phyloP scores from a whole-genome alignment of 164 flowering plant genomes.

The Umbellularia californica region DNA sequence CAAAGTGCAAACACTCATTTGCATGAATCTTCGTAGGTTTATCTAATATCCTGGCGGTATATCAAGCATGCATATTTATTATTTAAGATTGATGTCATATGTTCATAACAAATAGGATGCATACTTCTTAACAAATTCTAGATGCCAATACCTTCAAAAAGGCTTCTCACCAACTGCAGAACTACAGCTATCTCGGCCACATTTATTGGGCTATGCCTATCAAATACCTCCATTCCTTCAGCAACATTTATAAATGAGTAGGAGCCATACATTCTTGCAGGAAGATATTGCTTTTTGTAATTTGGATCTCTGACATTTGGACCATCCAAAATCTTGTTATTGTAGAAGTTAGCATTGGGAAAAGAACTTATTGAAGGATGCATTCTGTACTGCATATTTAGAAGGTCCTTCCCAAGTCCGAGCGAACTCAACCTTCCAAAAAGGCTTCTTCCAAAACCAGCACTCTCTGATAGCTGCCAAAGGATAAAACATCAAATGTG shows the following conservation, averaged over 20 bases:
- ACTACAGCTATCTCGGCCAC: conserved; percentile 40
- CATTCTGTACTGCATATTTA: conserved; percentile 52
- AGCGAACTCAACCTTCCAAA: conserved; percentile 35
- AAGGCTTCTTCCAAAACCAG: conserved; percentile 52
- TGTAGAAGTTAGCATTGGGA: conserved; percentile 42
- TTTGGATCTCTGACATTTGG: conserved; percentile 20
- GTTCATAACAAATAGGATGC: not conserved
- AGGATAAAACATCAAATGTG: not conserved
- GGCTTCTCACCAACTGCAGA: conserved; percentile 23
- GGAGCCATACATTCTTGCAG: conserved; percentile 38
- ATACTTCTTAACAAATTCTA: not conserved
- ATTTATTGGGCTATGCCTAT: conserved; percentile 26
- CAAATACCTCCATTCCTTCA: conserved; percentile 27
- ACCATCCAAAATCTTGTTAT: conserved; percentile 27
- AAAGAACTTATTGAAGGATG: conserved; percentile 53
- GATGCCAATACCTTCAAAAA: conserved; percentile 32
- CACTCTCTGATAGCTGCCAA: conserved; percentile 28
- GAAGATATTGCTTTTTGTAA: conserved; percentile 28
- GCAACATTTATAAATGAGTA: conserved; percentile 40
- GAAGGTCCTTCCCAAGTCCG: conserved; percentile 34
- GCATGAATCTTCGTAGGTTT: not conserved
- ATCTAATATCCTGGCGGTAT: conserved; percentile 9
- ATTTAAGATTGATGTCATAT: not conserved
- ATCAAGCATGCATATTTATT: conserved; percentile 13
- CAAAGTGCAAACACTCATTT: no score